Evolutionary conservation across 192 early-diverging fungal genomes (phyloP), one percentile per base, ranked within the genome.

Genomic region (Glomus cerebriforme): DNA sequence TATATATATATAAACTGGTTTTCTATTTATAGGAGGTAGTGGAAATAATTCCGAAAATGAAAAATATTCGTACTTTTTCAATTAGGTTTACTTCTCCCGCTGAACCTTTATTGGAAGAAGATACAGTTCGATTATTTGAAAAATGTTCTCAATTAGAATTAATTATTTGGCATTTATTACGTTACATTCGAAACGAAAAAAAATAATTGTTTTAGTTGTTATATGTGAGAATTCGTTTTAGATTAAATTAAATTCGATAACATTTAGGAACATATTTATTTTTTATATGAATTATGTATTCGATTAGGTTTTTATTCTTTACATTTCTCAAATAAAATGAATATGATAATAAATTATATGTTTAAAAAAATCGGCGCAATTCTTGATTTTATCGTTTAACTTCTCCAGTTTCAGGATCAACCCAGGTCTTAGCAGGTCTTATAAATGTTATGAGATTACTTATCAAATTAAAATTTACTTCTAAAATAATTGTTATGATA

Each of bases 381-480:
- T 54, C 17, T 22, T 54, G 27, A 65, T 24, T 27, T 76, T 63
- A 76, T 64, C 74, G 54, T 43, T 76, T 76, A 17, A 64, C 59
- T 62, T 76, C 74, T 12, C 26, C n/a, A 39, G 31, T 76, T 34
- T n/a, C 32, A 0, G 74, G 74, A 22, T 76, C 74, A 24, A 15
- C 27, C 74, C 74, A 76, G n/a, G 74, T 76, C n/a, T 35, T 76
- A 10, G 74, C 74, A 1, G 59, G 74, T 63, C 74, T n/a, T 76
- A 35, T 73, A 39, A 63, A 39, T 24, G 17, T n/a, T 27, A 22
- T 7, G 9, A 62, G n/a, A 76, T 43, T 1, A 15, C 8, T 35
- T 13, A 39, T n/a, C 15, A 62, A 35, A 24, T 39, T 27, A 26
- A 62, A 13, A 13, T 2, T 39, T 39, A 9, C 2, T 12, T 22